Evolutionary conservation across 371 early-diverging fungal species (phyloP).

Genomic region (Mucor velutinosus): DNA sequence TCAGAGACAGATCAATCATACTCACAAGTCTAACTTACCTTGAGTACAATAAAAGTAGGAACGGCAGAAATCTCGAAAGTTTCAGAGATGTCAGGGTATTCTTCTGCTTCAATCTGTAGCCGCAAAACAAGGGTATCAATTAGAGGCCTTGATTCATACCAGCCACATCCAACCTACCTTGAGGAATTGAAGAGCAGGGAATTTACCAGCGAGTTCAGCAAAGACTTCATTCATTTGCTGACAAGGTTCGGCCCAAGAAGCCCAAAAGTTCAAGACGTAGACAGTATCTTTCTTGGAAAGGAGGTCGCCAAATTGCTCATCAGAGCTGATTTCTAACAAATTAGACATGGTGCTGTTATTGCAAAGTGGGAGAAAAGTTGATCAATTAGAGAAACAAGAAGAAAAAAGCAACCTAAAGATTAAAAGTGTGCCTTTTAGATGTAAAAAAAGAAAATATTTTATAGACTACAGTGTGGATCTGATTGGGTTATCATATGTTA

Average conservation of each 20-base stretch:
- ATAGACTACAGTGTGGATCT: background rate
- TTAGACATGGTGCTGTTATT: conserved; percentile 23
- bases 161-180: conserved; percentile 52
- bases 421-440: background rate
- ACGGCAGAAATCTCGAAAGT: conserved; percentile 88
- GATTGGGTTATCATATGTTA: background rate
- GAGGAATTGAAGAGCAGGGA: conserved; percentile 74
- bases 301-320: conserved; percentile 38
- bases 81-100: conserved; percentile 87
- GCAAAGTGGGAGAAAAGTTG: conserved; percentile 1
- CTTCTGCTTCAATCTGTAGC: conserved; percentile 86
- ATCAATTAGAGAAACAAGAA: background rate
- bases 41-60: conserved; percentile 85
- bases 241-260: conserved; percentile 89
- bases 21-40: conserved; percentile 48
- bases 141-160: background rate
- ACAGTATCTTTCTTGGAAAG: conserved; percentile 39
- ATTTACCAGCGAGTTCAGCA: conserved; percentile 79
- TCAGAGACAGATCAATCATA: background rate
- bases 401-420: background rate
- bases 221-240: conserved; percentile 91
- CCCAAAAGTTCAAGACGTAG: conserved; percentile 84
- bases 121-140: background rate
- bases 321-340: conserved; percentile 47
- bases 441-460: background rate